Percentiles rank a stretch among this genome's conserved stretches.
These are phyloP conservation scores for Tulasnella calospora DNA, from an alignment of 768 basidiomycete species.

Conservation along the genomic window DNA sequence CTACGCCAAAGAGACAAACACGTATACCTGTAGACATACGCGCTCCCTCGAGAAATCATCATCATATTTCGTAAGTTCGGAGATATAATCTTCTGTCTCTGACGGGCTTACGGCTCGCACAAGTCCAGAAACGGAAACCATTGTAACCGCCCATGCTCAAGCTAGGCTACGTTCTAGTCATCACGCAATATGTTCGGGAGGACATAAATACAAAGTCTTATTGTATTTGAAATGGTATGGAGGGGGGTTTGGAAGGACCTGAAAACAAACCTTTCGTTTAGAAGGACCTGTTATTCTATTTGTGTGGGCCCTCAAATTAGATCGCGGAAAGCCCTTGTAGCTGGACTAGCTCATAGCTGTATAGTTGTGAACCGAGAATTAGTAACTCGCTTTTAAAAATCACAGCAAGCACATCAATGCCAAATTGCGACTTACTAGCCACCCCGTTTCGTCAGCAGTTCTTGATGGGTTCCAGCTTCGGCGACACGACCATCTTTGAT, in stretches of 20 bases:
- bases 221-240: too few relatives aligned
- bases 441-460: slow-evolving; percentile 46
- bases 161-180: too few relatives aligned
- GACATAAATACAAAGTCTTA: neutral
- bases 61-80: too few relatives aligned
- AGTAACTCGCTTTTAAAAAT: neutral
- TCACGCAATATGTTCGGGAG: neutral
- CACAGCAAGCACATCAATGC: neutral
- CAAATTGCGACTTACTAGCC: slow-evolving; percentile 35
- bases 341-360: neutral
- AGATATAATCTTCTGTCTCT: too few relatives aligned
- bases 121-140: too few relatives aligned
- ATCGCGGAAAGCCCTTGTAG: neutral
- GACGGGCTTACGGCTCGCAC: too few relatives aligned
- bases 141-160: too few relatives aligned
- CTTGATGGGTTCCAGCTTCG: slow-evolving; percentile 84
- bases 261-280: neutral
- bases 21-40: too few relatives aligned
- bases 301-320: neutral
- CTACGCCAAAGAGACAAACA: too few relatives aligned
- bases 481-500: slow-evolving; percentile 80
- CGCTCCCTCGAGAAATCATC: too few relatives aligned
- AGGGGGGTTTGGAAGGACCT: neutral
- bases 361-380: neutral
- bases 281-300: neutral